Evolutionary conservation across 495 filamentous ascomycete genomes (phyloP).

Genomic region (Elaphomyces granulatus): DNA sequence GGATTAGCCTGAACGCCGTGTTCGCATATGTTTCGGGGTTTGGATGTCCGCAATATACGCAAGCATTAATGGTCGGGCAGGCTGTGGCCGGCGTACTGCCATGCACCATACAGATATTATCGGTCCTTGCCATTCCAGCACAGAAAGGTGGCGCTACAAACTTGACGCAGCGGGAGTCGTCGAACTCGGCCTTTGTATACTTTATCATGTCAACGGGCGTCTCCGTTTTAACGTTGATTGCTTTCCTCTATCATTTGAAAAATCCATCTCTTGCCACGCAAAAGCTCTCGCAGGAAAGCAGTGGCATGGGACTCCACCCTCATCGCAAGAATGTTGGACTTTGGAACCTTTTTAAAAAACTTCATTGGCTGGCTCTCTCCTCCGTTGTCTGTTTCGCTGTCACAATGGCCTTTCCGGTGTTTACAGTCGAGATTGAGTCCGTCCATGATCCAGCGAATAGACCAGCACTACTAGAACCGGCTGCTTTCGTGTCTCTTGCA

Average conservation of each 20-base stretch:
- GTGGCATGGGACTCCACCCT: constrained; percentile 1
- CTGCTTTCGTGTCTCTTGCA: constrained; percentile 73
- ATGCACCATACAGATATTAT: constrained; percentile 67
- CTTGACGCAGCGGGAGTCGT: constrained; percentile 10
- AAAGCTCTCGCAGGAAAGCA: not conserved
- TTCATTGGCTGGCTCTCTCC: constrained; percentile 52
- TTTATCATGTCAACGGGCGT: constrained; percentile 75
- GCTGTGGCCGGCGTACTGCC: constrained; percentile 86
- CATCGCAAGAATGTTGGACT: constrained; percentile 45
- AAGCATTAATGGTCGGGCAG: constrained; percentile 93
- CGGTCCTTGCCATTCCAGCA: constrained; percentile 53
- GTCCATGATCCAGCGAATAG: constrained; percentile 36
- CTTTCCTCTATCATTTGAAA: constrained; percentile 46
- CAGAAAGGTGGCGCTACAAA: not conserved
- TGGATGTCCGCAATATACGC: constrained; percentile 71
- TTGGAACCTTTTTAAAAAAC: constrained; percentile 50
- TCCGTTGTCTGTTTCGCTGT: constrained; percentile 67
- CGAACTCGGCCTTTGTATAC: constrained; percentile 71
- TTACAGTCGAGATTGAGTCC: constrained; percentile 67
- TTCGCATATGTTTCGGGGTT: constrained; percentile 86
- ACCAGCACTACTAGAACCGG: constrained; percentile 49
- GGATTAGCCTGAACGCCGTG: constrained; percentile 82
- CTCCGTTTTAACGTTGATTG: constrained; percentile 38
- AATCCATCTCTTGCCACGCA: constrained; percentile 9
- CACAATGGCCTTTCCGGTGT: constrained; percentile 92